phyloP scores from a whole-genome alignment of 2,329 filamentous ascomycete genomes.

The Macrophomina phaseolina region DNA sequence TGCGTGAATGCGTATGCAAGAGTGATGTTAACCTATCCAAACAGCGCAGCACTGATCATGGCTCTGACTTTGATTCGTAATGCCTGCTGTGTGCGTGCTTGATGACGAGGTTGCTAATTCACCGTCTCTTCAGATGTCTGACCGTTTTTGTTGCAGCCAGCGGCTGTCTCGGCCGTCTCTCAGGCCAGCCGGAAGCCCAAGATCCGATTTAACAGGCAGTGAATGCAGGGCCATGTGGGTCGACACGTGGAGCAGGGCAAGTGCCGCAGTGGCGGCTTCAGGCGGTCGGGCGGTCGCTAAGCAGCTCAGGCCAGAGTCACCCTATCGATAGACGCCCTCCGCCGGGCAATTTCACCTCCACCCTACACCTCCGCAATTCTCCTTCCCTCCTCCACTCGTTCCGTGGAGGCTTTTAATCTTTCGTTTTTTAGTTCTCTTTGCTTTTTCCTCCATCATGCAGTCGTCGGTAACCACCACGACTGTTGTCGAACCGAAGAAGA shows the following conservation, averaged over 20 bases:
- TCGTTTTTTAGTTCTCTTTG: slow-evolving; percentile 2
- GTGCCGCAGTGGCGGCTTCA: slow-evolving; percentile 4
- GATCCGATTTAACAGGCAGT: not conserved
- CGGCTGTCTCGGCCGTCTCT: not conserved
- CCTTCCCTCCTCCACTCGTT: slow-evolving; percentile 9
- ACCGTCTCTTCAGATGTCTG: not conserved
- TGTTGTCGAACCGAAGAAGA: slow-evolving; percentile 26
- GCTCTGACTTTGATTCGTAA: too few relatives aligned
- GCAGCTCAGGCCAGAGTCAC: slow-evolving; percentile 23
- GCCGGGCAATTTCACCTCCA: slow-evolving; percentile 19
- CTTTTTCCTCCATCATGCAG: slow-evolving; percentile 8
- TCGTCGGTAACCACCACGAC: slow-evolving; percentile 23
- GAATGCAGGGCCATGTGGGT: slow-evolving; percentile 19
- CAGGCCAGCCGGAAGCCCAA: slow-evolving; percentile 7
- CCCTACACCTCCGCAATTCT: slow-evolving; percentile 3
- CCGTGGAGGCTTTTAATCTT: not conserved
- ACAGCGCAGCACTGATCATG: too few relatives aligned
- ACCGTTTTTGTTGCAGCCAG: not conserved
- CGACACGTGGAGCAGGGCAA: slow-evolving; percentile 18
- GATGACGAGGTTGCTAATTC: too few relatives aligned
- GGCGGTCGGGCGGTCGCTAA: not conserved
- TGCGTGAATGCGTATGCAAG: not conserved
- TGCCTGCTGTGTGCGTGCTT: too few relatives aligned
- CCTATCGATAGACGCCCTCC: slow-evolving; percentile 10
- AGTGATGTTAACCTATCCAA: not conserved